Evolutionary conservation across 495 filamentous ascomycete genomes (phyloP).

Genomic region (Cercophora samala): DNA sequence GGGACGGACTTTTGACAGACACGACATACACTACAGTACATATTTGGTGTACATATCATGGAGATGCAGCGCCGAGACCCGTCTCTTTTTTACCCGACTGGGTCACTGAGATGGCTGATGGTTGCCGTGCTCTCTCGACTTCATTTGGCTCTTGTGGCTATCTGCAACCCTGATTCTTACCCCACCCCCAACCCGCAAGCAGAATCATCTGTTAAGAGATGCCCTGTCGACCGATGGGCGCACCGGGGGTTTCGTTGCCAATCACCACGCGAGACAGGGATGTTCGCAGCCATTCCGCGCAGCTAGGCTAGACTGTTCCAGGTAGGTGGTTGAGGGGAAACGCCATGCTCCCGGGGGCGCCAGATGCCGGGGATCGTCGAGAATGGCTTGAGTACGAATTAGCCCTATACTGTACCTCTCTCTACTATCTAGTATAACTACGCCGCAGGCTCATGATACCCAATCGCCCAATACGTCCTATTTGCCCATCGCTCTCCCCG

Average conservation of each 20-base stretch:
- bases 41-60: too few relatives aligned
- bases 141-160: not conserved
- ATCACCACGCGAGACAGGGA: slow-evolving; percentile 23
- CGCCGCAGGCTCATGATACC: not conserved
- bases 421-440: not conserved
- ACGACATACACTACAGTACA: too few relatives aligned
- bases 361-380: slow-evolving; percentile 21
- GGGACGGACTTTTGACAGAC: too few relatives aligned
- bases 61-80: not conserved
- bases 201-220: not conserved
- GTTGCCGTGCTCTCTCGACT: not conserved
- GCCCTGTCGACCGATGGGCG: slow-evolving; percentile 26
- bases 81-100: slow-evolving; percentile 6
- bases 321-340: slow-evolving; percentile 37
- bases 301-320: slow-evolving; percentile 36
- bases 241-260: slow-evolving; percentile 18
- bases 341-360: slow-evolving; percentile 14
- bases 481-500: slow-evolving; percentile 8
- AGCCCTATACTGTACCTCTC: not conserved
- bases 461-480: not conserved
- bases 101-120: not conserved
- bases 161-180: slow-evolving; percentile 16
- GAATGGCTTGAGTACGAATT: not conserved
- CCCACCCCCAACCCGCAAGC: not conserved
- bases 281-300: slow-evolving; percentile 23